Conservation (phyloP, 192 early-diverging fungal genomes). For the Coemansia sp. region DNA sequence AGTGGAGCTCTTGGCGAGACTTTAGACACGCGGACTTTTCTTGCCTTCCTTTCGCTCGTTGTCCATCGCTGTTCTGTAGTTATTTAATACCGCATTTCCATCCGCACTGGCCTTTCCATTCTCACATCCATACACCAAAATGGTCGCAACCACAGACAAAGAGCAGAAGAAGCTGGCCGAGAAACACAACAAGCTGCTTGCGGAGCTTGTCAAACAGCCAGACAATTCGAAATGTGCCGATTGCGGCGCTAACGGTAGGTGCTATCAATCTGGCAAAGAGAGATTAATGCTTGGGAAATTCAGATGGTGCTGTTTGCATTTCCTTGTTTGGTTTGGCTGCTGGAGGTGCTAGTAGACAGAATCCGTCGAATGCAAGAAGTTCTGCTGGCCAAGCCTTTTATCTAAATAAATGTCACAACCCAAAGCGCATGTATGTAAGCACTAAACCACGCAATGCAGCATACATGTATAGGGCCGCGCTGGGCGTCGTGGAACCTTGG, state of each 20-base stretch:
- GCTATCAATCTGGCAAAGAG: background rate
- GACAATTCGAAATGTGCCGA: conserved; percentile 75
- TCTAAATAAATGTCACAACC: no score
- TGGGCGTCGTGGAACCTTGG: conserved; percentile 92
- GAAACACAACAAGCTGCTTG: conserved; percentile 67
- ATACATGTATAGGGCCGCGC: conserved; percentile 65
- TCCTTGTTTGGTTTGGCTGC: background rate
- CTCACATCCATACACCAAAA: conserved; percentile 1
- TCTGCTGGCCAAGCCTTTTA: no score
- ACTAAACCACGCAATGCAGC: background rate
- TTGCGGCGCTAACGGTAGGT: conserved; percentile 69
- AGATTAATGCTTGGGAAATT: background rate
- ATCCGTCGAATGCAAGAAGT: background rate
- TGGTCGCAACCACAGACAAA: conserved; percentile 53
- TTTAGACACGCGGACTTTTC: background rate
- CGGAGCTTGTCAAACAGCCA: conserved; percentile 65
- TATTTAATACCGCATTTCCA: background rate
- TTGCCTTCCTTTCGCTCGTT: background rate
- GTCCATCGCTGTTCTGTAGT: background rate
- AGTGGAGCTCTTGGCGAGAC: no score
- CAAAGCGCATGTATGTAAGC: no score
- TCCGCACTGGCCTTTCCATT: background rate
- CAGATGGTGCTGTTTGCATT: background rate
- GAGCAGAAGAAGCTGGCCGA: conserved; percentile 67
- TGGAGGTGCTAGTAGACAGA: background rate